Evolutionary conservation across 345 rosid genomes (phyloP), one percentile per base, ranked within the genome.

Genomic region (Moricandia arvensis): DNA sequence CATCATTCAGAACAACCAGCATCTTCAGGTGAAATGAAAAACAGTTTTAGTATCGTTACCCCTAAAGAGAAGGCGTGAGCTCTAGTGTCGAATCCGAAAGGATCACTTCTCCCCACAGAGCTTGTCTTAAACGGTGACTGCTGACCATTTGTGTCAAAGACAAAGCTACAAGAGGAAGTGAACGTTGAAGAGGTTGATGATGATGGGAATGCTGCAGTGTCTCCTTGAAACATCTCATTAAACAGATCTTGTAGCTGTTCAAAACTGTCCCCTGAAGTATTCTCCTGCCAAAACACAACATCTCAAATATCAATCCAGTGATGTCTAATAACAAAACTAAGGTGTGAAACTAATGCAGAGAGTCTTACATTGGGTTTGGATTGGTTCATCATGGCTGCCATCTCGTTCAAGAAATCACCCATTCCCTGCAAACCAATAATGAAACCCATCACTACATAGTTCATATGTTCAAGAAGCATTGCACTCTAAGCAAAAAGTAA

Each of bases 321-420:
- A 9, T 3, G 72, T 57, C 45, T 6, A 59, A 10, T 27, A 30
- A 0, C 0, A 38, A n/a, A 21, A 57, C 15, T 3, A 45, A 45
- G n/a, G 49, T 7, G 51, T 43, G 15, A 31, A 35, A 41, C n/a
- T 0, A 57, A 51, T 18, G 24, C 4, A 68, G 11, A 11, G 1
- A 63, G 27, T 86, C 93, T 79, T 81, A 91, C 97, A 62, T 8
- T 80, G 63, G 93, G 76, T 84, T 87, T 84, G 4, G 88, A 84
- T 65, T 91, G 93, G 80, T 83, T 91, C 96, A 91, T 93, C 98
- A 91, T 88, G 0, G 64, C 69, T 8, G 91, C 94, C 98, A 93
- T 93, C 78, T 91, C 97, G 63, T 67, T 91, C 79, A 93, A 76
- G 77, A 93, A 93, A 71, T 88, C 98, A 15, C 96, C 97, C 97